Base-by-base conservation (phyloP, 1,284 basidiomycete genomes). In the Waitea zeae region DNA sequence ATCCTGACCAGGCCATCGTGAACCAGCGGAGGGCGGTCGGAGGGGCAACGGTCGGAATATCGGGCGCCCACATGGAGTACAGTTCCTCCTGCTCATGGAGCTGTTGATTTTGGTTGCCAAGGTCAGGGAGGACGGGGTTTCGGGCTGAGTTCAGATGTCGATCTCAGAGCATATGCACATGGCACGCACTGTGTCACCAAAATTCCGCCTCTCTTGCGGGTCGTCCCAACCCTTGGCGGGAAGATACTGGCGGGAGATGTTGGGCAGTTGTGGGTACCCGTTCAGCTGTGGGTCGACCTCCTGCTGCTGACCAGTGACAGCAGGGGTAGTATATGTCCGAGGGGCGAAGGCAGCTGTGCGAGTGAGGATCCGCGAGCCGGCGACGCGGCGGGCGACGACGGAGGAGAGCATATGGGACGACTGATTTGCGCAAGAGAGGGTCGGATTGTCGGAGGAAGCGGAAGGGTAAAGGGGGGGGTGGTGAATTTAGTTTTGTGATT, bases 51-150 rank as follows among this genome's bases (percentile, higher is more conserved):
- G 56, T 52, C 31, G 79, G 64, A 30, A 72, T 61, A 48, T 92
- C 87, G 12, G 84, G 86, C 31, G 81, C 80, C 84, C 83, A 90
- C 79, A 90, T 84, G 31, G 78, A 80, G 40, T 81, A 58, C 15
- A 80, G 59, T 48, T 92, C 87, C 44, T 89, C 82, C 48, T 74
- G 67, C 54, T 87, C 82, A 44, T 87, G 84, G 22, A 89, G 52
- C 84, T 89, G 47, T 38, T n/a, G n/a, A n/a, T n/a, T n/a, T n/a
- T n/a, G n/a, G n/a, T n/a, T n/a, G n/a, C n/a, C n/a, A n/a, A n/a
- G n/a, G n/a, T n/a, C n/a, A n/a, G n/a, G n/a, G n/a, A n/a, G n/a
- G n/a, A n/a, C n/a, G n/a, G n/a, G n/a, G n/a, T n/a, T n/a, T n/a
- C n/a, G n/a, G n/a, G n/a, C n/a, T n/a, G n/a, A n/a, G n/a, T n/a